Conservation (phyloP, 306 rosid genomes). For the Cucurbita pepo region DNA sequence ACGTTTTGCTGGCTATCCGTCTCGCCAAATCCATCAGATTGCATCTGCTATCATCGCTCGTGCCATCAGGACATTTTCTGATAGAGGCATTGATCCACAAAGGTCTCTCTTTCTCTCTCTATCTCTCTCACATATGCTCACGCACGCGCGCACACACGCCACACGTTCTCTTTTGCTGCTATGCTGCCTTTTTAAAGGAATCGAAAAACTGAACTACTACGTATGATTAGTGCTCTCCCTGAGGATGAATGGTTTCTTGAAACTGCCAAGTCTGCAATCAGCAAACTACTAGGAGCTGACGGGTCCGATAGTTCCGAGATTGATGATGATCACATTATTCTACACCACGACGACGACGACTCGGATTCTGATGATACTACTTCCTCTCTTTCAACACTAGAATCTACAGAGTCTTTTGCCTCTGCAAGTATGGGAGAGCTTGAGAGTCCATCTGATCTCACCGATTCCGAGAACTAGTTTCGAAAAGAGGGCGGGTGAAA, state of each 20-base stretch:
- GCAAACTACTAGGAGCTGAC: slow-evolving; percentile 53
- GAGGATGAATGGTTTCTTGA: slow-evolving; percentile 96
- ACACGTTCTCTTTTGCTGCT: not conserved
- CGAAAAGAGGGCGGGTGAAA: not conserved
- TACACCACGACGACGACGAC: slow-evolving; percentile 26
- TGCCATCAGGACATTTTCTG: slow-evolving; percentile 76
- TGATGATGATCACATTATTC: slow-evolving; percentile 60
- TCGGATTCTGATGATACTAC: slow-evolving; percentile 57
- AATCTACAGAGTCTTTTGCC: slow-evolving; percentile 71
- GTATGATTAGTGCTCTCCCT: slow-evolving; percentile 52
- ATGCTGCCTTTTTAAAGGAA: not conserved
- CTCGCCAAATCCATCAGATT: slow-evolving; percentile 76
- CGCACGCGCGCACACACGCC: not conserved
- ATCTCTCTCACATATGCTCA: not conserved
- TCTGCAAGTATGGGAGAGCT: slow-evolving; percentile 95
- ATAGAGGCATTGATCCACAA: slow-evolving; percentile 67
- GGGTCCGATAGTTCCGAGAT: slow-evolving; percentile 62
- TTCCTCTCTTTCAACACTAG: slow-evolving; percentile 59
- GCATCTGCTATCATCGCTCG: slow-evolving; percentile 89
- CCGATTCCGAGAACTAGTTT: slow-evolving; percentile 20
- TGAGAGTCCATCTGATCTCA: slow-evolving; percentile 58
- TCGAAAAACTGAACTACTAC: not conserved
- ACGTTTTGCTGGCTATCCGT: slow-evolving; percentile 79
- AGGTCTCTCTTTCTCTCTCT: slow-evolving; percentile 28
- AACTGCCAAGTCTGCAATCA: slow-evolving; percentile 75